phyloP scores from a whole-genome alignment of 2,329 filamentous ascomycete genomes.

The Trichoderma sp. region DNA sequence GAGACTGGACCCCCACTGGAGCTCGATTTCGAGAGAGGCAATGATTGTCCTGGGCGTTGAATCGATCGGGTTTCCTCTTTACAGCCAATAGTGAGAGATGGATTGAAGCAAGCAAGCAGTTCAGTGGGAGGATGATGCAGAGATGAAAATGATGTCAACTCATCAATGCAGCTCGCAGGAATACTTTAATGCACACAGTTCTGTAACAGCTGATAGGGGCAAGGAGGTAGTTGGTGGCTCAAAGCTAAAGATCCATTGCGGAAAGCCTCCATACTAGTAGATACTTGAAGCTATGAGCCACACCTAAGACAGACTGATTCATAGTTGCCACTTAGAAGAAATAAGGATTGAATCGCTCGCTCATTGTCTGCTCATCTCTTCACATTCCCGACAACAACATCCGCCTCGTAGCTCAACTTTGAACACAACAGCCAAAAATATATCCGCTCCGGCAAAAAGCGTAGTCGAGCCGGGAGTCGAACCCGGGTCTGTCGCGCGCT shows the following conservation, averaged over 20 bases:
- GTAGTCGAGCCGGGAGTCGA: slow-evolving; percentile 54
- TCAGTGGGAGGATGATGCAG: neutral
- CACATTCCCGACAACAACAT: neutral
- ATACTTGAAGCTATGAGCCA: neutral
- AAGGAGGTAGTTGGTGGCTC: neutral
- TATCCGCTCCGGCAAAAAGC: neutral
- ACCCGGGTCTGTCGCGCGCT: slow-evolving; percentile 14
- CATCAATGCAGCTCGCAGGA: neutral
- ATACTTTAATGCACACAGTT: neutral
- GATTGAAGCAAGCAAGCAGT: neutral
- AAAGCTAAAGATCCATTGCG: neutral
- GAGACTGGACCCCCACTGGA: neutral
- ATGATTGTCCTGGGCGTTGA: neutral
- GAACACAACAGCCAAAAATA: neutral
- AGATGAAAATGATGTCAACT: neutral
- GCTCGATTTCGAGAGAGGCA: neutral
- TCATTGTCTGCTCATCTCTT: neutral
- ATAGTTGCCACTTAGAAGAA: neutral
- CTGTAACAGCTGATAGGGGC: neutral
- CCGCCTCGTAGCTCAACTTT: neutral
- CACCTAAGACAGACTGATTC: neutral
- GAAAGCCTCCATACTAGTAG: neutral
- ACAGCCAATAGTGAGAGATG: neutral
- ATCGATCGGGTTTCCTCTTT: neutral
- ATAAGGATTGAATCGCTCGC: neutral